Evolutionary conservation across 495 filamentous ascomycete species (phyloP).

Genomic region (Neurospora sp.): DNA sequence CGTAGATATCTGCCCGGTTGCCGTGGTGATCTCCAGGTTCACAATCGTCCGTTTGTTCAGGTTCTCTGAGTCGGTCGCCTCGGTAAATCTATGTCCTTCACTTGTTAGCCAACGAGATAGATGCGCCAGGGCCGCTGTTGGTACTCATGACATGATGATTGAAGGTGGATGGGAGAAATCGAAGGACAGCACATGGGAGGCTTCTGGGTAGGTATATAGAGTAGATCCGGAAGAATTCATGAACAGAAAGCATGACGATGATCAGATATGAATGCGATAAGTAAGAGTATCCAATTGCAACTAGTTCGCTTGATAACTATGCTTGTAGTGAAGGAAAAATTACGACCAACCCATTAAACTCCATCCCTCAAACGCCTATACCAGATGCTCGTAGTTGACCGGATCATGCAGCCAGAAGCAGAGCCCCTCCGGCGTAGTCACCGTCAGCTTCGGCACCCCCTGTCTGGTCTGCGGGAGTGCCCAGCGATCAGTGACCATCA

Average conservation of each 20-base stretch:
- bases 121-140: neutral
- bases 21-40: neutral
- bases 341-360: neutral
- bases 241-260: neutral
- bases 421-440: neutral
- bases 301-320: neutral
- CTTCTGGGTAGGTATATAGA: neutral
- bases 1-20: neutral
- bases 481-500: neutral
- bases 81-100: neutral
- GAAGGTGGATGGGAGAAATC: neutral
- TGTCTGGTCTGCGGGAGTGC: neutral
- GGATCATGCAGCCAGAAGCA: neutral
- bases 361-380: neutral
- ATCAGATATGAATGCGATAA: neutral
- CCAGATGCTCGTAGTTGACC: neutral
- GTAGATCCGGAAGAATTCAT: neutral
- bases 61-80: neutral
- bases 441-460: neutral
- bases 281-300: neutral
- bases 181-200: fast-evolving
- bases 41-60: neutral
- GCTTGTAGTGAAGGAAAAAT: neutral
- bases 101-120: neutral
- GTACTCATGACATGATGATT: neutral